A percentile compares a stretch with the other conserved stretches of the same genome.
phyloP scores from a whole-genome alignment of 1,284 basidiomycete genomes.

The Rhizoctonia solani region DNA sequence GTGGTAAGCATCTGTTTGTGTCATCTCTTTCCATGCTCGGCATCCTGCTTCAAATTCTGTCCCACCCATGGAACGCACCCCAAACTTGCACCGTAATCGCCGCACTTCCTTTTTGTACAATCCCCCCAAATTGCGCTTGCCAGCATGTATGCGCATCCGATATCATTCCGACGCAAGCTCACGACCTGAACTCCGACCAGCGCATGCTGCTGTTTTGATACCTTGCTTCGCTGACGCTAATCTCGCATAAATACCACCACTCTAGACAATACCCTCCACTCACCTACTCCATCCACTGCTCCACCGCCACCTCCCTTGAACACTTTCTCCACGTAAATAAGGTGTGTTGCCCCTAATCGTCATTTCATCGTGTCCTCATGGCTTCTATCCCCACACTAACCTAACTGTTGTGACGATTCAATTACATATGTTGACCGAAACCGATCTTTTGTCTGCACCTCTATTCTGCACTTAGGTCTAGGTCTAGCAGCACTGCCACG shows the following conservation, averaged over 20 bases:
- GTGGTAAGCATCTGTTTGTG: conserved; percentile 29
- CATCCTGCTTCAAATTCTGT: conserved; percentile 33
- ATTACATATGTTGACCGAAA: conserved; percentile 34
- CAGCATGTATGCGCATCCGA: conserved; percentile 31
- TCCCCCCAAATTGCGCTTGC: conserved; percentile 21
- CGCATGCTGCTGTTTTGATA: conserved; percentile 23
- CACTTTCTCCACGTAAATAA: conserved; percentile 6
- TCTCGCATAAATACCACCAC: conserved; percentile 1
- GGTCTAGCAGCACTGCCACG: conserved; percentile 22
- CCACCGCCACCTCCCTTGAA: conserved; percentile 1
- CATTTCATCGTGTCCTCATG: conserved; percentile 32
- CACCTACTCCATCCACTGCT: background rate
- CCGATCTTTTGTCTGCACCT: conserved; percentile 23
- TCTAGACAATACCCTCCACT: background rate
- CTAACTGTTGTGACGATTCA: background rate
- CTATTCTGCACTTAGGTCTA: conserved; percentile 22
- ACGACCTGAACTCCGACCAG: conserved; percentile 15
- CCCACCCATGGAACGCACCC: conserved; percentile 29
- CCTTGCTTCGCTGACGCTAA: background rate
- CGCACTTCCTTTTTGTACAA: conserved; percentile 5
- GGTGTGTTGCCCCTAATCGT: conserved; percentile 33
- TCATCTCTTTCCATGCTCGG: conserved; percentile 18
- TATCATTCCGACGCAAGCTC: conserved; percentile 8
- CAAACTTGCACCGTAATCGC: conserved; percentile 20
- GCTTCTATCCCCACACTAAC: conserved; percentile 24